Evolutionary conservation across 2,329 filamentous ascomycete genomes (phyloP).

Genomic region (Trichothecium roseum): DNA sequence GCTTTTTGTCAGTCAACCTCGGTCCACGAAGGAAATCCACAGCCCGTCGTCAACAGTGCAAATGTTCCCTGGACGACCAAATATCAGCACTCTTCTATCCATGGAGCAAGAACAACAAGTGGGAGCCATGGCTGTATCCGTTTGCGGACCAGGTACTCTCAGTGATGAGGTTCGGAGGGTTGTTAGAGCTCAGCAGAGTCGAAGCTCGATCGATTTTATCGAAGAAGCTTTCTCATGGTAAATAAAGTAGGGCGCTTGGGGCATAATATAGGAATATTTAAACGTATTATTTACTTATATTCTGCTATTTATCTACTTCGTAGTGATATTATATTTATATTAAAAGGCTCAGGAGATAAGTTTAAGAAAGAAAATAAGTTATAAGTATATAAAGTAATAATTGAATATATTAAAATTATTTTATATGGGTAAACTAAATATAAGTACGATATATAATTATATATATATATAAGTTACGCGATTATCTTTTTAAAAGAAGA

Average conservation of each 20-base stretch:
- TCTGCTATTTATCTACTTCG: no score
- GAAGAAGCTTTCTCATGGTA: conserved; percentile 66
- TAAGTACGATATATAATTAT: no score
- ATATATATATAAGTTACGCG: no score
- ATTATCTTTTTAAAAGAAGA: no score
- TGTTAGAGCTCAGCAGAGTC: conserved; percentile 53
- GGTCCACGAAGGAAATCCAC: conserved; percentile 72
- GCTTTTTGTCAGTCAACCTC: conserved; percentile 66
- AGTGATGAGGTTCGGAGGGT: conserved; percentile 65
- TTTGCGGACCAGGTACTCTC: conserved; percentile 64
- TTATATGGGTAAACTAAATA: no score
- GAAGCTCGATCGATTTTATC: conserved; percentile 63
- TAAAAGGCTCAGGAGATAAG: no score
- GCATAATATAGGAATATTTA: no score
- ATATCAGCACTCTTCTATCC: conserved; percentile 60
- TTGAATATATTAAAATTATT: no score
- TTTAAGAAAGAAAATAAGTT: no score
- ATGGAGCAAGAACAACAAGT: conserved; percentile 67
- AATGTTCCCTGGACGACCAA: conserved; percentile 74
- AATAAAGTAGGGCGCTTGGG: background rate
- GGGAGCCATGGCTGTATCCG: conserved; percentile 62
- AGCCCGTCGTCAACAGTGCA: conserved; percentile 68
- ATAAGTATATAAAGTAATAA: no score
- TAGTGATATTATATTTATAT: no score
- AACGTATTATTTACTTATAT: no score